Base-by-base conservation (phyloP, 2,329 filamentous ascomycete species). In the Trichoderma afroharzianum region DNA sequence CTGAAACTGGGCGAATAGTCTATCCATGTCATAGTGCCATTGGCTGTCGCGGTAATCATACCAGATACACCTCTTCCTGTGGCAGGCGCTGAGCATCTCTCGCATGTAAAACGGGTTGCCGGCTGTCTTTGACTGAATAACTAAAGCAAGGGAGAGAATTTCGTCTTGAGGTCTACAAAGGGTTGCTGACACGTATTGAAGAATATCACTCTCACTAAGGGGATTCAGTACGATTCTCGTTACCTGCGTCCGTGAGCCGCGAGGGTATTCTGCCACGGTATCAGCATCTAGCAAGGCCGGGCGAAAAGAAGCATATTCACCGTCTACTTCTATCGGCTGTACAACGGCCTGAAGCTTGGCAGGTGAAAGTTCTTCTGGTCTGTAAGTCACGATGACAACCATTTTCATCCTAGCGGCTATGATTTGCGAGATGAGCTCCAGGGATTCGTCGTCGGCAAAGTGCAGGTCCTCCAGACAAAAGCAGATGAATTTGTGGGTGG, bases 61-160 rank as follows among this genome's bases (percentile, higher is more conserved):
- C 88, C 91, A 97, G 63, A 98, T 92, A 79, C 93, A 97, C 75
- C 91, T 91, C 78, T 93, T 96, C 53, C 93, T 90, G 79, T 97
- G 91, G 79, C 93, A 97, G 3, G 92, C 91, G 77, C 93, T 93
- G 5, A 98, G 87, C 88, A 98, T 97, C 81, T 97, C 93, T 70
- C 93, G 88, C 80, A 97, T 92, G 77, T 96, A 97, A 77, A 97
- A 98, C 0, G 94, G 92, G 73, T 97, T 97, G 1, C 95, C 95
- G 30, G 88, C 88, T 9, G 93, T 95, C 82, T 96, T 97, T 77
- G 95, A 94, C 79, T 97, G 93, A 6, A 98, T 90, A 11, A 97
- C 93, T 7, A 94, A 88, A 2, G 93, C 92, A 21, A 98, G 84
- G 0, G 94, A 91, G 1, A 93, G 83, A 1, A 96, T 88, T 61